Percentiles rank a stretch among this genome's conserved stretches.
Evolutionary conservation across 768 basidiomycete genomes (phyloP).

Genomic region (Ephemerocybe angulata): DNA sequence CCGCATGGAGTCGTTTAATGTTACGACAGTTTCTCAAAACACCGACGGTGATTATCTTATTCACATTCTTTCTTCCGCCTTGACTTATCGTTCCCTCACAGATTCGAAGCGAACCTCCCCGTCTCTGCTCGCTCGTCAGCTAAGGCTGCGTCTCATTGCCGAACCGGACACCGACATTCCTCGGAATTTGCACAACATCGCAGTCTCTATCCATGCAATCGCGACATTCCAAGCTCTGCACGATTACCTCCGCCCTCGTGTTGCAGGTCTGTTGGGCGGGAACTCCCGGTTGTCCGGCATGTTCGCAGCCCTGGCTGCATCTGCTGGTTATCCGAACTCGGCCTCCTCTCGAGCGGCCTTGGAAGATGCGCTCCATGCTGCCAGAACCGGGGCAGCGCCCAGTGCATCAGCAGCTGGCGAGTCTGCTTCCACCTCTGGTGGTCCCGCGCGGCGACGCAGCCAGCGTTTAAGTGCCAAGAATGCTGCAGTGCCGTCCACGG

Average conservation of each 20-base stretch:
- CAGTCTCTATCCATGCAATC: constrained; percentile 96
- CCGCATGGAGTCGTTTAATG: constrained; percentile 93
- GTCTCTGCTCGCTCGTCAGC: constrained; percentile 85
- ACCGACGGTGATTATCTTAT: constrained; percentile 62
- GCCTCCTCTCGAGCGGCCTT: constrained; percentile 34
- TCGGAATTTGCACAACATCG: constrained; percentile 80
- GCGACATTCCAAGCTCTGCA: constrained; percentile 97
- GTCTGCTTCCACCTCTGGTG: constrained; percentile 32
- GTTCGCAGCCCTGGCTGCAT: constrained; percentile 84
- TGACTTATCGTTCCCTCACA: constrained; percentile 22
- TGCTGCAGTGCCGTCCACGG: constrained; percentile 49
- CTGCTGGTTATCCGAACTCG: constrained; percentile 62
- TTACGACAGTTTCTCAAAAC: constrained; percentile 81
- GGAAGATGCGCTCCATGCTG: constrained; percentile 31
- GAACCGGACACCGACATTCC: constrained; percentile 89
- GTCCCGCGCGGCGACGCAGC: constrained; percentile 66
- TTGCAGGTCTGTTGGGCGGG: constrained; percentile 64
- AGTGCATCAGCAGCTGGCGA: constrained; percentile 8
- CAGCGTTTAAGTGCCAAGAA: constrained; percentile 50
- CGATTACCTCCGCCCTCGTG: constrained; percentile 90
- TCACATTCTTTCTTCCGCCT: background rate
- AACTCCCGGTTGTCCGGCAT: constrained; percentile 77
- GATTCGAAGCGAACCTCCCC: constrained; percentile 91
- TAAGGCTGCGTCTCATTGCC: constrained; percentile 86
- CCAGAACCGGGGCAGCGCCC: constrained; percentile 24